phyloP scores from a whole-genome alignment of 2,329 filamentous ascomycete genomes.

The Septoria linicola region DNA sequence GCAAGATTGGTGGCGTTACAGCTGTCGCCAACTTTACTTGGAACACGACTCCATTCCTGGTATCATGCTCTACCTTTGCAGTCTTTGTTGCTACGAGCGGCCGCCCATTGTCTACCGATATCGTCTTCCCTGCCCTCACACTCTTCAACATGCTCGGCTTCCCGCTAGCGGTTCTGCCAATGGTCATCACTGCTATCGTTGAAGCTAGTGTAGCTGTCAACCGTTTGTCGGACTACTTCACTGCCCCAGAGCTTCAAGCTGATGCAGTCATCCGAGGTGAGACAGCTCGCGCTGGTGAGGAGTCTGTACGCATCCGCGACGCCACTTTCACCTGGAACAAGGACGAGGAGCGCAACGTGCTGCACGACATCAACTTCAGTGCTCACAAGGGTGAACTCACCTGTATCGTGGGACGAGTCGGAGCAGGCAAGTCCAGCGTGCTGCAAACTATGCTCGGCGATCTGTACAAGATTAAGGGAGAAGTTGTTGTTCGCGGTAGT shows the following conservation, averaged over 20 bases:
- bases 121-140: constrained; percentile 89
- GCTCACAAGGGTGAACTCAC: constrained; percentile 90
- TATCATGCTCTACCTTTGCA: constrained; percentile 93
- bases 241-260: constrained; percentile 82
- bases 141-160: constrained; percentile 97
- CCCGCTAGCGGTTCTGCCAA: constrained; percentile 87
- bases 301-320: constrained; percentile 78
- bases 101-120: constrained; percentile 81
- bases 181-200: constrained; percentile 96
- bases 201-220: constrained; percentile 91
- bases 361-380: constrained; percentile 82
- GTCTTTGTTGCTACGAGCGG: constrained; percentile 87
- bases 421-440: constrained; percentile 89
- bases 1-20: constrained; percentile 92
- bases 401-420: constrained; percentile 92
- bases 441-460: constrained; percentile 86
- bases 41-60: constrained; percentile 95
- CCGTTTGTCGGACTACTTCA: constrained; percentile 80
- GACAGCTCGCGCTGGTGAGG: constrained; percentile 74
- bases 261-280: constrained; percentile 74
- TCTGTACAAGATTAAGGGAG: constrained; percentile 82
- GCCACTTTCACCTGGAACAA: constrained; percentile 95
- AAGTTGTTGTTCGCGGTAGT: constrained; percentile 76
- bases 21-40: constrained; percentile 96
- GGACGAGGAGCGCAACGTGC: constrained; percentile 64